phyloP scores from a whole-genome alignment of 225 moss, liverwort and hornwort genomes.

The Rhytidiadelphus loreus region DNA sequence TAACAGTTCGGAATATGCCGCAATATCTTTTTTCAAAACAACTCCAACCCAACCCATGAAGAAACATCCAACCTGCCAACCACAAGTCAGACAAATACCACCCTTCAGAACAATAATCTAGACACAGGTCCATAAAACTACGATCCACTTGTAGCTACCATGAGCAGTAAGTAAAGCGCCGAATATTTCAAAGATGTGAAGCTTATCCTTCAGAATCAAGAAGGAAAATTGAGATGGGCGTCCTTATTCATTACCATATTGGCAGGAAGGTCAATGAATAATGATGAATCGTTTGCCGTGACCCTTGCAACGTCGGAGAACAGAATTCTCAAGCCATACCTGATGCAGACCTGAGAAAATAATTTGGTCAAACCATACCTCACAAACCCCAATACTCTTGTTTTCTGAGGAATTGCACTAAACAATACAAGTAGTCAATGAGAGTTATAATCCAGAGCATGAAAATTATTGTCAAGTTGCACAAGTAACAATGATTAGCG shows the following conservation, averaged over 20 bases:
- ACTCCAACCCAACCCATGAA: slow-evolving; percentile 99
- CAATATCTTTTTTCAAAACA: slow-evolving; percentile 73
- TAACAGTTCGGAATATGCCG: slow-evolving; percentile 60
- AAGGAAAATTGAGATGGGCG: not conserved
- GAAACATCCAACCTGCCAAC: slow-evolving; percentile 79
- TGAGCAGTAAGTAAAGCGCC: not conserved
- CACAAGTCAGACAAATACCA: not conserved
- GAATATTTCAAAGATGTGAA: not conserved
- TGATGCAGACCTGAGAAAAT: slow-evolving; percentile 58
- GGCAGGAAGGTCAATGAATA: slow-evolving; percentile 75
- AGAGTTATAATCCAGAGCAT: not conserved
- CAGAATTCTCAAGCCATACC: slow-evolving; percentile 60
- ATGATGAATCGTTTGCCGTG: slow-evolving; percentile 37
- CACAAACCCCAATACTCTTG: not conserved
- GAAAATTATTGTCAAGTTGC: not conserved
- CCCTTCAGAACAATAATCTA: not conserved
- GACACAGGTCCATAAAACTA: not conserved
- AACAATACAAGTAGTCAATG: not conserved
- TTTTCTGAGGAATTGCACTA: not conserved
- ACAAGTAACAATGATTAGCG: not conserved
- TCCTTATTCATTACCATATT: slow-evolving; percentile 48
- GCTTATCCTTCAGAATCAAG: not conserved
- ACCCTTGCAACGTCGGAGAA: slow-evolving; percentile 49
- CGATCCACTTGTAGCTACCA: not conserved
- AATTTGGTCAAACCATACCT: not conserved